Conservation (phyloP, 2,329 filamentous ascomycete species). For the Neoarthrinium moseri region DNA sequence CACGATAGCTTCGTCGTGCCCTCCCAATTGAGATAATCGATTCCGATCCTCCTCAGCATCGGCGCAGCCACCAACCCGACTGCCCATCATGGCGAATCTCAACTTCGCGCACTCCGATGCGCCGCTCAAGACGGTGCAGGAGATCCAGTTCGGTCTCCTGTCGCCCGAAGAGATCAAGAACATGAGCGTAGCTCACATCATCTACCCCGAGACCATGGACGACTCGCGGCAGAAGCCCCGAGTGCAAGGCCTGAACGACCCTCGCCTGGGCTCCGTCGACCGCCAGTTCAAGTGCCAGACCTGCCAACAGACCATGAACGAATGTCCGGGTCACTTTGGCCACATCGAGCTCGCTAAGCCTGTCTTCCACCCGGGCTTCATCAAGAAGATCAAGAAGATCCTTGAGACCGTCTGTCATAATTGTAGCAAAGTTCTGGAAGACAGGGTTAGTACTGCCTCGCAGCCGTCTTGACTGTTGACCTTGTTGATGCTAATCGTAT, state of each 20-base stretch:
- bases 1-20: too few species aligned
- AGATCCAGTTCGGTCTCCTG: slow-evolving; percentile 98
- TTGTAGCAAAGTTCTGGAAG: slow-evolving; percentile 95
- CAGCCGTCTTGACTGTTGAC: slow-evolving; percentile 48
- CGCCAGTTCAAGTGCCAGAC: slow-evolving; percentile 94
- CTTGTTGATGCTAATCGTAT: slow-evolving; percentile 60
- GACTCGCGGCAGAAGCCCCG: slow-evolving; percentile 89
- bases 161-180: slow-evolving; percentile 99
- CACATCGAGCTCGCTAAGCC: slow-evolving; percentile 97
- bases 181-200: slow-evolving; percentile 94
- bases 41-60: too few species aligned
- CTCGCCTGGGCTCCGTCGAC: slow-evolving; percentile 93
- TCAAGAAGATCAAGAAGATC: slow-evolving; percentile 99
- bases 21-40: slow-evolving; percentile 11
- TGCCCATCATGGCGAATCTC: slow-evolving; percentile 80
- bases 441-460: slow-evolving; percentile 86
- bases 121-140: slow-evolving; percentile 95
- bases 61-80: too few species aligned
- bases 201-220: slow-evolving; percentile 99
- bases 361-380: slow-evolving; percentile 92
- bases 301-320: slow-evolving; percentile 91
- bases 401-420: slow-evolving; percentile 98
- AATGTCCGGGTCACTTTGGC: slow-evolving; percentile 97
- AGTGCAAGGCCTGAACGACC: slow-evolving; percentile 90
- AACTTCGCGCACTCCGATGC: slow-evolving; percentile 89